Percentiles rank a stretch among this genome's conserved stretches.
Conservation (phyloP, 2,329 filamentous ascomycete genomes). For the Fusarium sp. region DNA sequence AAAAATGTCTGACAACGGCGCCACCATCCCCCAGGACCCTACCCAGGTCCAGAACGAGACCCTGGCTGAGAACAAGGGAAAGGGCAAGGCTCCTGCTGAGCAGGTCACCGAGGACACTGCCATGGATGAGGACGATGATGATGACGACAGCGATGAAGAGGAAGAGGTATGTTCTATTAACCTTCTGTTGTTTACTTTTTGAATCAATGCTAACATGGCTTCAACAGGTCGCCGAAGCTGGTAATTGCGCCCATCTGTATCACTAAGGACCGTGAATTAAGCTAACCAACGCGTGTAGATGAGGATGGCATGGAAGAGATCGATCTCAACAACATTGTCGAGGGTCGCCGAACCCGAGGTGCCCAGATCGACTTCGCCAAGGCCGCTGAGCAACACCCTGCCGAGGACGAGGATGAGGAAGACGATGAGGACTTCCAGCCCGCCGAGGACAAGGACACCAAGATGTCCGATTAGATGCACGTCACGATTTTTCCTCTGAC, state of each 20-base stretch:
- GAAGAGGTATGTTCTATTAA: slow-evolving; percentile 46
- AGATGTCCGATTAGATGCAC: slow-evolving; percentile 65
- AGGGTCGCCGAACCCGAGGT: slow-evolving; percentile 85
- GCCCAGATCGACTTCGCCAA: slow-evolving; percentile 94
- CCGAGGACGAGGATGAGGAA: slow-evolving; percentile 83
- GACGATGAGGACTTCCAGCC: slow-evolving; percentile 79
- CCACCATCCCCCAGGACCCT: slow-evolving; percentile 61
- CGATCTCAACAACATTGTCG: slow-evolving; percentile 87
- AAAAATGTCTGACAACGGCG: slow-evolving; percentile 64
- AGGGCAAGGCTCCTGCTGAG: slow-evolving; percentile 79
- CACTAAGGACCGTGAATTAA: slow-evolving; percentile 24
- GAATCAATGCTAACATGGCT: slow-evolving; percentile 41
- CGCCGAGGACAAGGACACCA: slow-evolving; percentile 67
- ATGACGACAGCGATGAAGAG: slow-evolving; percentile 52
- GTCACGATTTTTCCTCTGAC: not conserved
- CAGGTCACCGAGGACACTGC: slow-evolving; percentile 67
- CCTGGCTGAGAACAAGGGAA: slow-evolving; percentile 77
- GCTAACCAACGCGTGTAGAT: slow-evolving; percentile 63
- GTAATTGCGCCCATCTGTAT: slow-evolving; percentile 40
- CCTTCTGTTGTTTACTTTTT: not conserved
- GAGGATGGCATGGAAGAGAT: slow-evolving; percentile 93
- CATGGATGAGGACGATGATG: slow-evolving; percentile 82
- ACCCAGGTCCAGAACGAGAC: slow-evolving; percentile 53
- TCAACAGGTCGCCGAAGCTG: slow-evolving; percentile 46
- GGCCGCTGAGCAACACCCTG: slow-evolving; percentile 82